These are phyloP conservation scores for Bruguiera hainesii DNA, from an alignment of 441 rosid genomes.

Conservation along the genomic window DNA sequence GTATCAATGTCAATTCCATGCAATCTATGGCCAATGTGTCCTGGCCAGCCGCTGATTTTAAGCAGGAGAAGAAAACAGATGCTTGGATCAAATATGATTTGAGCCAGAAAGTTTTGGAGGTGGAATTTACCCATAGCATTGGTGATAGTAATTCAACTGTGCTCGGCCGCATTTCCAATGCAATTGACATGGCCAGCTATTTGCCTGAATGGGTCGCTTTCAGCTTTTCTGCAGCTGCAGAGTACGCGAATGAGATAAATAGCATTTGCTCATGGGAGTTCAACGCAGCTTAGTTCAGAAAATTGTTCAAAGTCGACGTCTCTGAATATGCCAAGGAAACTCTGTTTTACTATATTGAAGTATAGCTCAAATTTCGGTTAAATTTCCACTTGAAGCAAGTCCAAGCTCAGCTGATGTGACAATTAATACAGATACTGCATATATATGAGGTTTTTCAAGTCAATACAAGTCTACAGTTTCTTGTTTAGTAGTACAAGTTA, in stretches of 20 bases:
- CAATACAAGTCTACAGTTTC: no score
- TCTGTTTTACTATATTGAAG: no score
- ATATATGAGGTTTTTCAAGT: no score
- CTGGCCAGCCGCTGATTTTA: background rate
- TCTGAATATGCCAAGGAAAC: no score
- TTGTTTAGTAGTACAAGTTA: no score
- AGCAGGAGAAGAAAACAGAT: background rate
- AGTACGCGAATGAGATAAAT: background rate
- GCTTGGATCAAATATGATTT: background rate
- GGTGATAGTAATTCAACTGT: background rate
- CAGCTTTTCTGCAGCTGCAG: background rate
- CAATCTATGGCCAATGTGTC: background rate
- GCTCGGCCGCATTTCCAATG: background rate
- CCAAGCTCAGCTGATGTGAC: no score
- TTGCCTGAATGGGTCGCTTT: background rate
- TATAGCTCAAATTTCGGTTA: no score
- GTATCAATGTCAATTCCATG: background rate
- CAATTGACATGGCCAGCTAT: background rate
- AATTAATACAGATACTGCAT: no score
- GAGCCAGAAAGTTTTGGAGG: background rate
- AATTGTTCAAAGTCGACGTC: background rate
- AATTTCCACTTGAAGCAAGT: no score
- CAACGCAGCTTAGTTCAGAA: background rate
- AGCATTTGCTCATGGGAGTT: background rate
- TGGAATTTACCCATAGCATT: background rate